Evolutionary conservation across 2,329 filamentous ascomycete species (phyloP), one percentile per base, ranked within the genome.

Genomic region (Bipolaris cookei): DNA sequence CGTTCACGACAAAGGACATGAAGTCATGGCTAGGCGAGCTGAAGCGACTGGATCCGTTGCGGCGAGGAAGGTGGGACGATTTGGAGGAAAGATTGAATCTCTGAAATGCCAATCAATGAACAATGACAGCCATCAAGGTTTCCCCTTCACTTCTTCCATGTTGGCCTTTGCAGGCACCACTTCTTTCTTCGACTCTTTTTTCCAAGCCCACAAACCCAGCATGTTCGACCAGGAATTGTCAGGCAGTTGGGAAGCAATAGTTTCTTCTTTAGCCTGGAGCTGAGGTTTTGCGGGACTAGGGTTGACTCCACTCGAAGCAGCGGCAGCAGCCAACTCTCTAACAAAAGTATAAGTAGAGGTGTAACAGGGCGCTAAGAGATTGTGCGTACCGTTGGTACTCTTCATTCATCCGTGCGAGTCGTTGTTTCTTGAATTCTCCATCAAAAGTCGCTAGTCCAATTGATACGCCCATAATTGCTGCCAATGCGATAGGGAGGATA

Each of bases 41-140:
- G 68, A 85, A 84, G 70, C 80, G 82, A 62, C 77, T 96, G 23
- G 92, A 97, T 78, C 87, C 89, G 3, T 82, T 93, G 76, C 84
- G 92, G 61, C 84, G 78, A 43, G 89, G 90, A 13, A 83, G 92
- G 64, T 96, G 92, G 92, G 72, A 82, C 16, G 91, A 96, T 72
- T 71, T 92, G 58, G 85, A 87, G 72, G 79, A 75, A 58, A 76
- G 69, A 63, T 68, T 83, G 61, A 70, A 75, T 67, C 56, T 81
- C 46, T 81, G 57, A 71, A 34, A 34, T 43, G 34, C 34, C 45
- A 39, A 30, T 2, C 11, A 45, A 35, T 6, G 13, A 45, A 37
- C 25, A 38, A 42, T 25, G 16, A 3, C 77, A 21, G 14, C 21
- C 81, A 70, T 86, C 90, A 58, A 76, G 10, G 84, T 85, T 71